Evolutionary conservation across 176 grass and related monocot species (phyloP), one percentile per base, ranked within the genome.

Genomic region (Musa acuminata): DNA sequence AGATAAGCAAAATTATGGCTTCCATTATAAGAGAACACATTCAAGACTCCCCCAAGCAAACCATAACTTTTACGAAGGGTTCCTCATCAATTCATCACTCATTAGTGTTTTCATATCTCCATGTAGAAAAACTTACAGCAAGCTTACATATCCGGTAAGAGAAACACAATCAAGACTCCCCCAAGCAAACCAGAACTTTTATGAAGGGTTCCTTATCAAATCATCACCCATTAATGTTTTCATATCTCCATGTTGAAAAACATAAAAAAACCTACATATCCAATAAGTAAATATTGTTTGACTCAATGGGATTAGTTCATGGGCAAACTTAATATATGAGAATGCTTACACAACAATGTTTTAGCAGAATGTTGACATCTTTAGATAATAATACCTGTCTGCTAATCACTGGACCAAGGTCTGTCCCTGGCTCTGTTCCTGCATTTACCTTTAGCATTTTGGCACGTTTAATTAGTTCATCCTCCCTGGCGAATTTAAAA

Each of bases 361-460:
- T 8, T 8, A 59, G 14, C 55, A 59, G 55, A 59, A 20, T 20
- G 55, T 59, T 59, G 17, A n/a, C 13, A 19, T 59, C 55, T 59
- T n/a, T n/a, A 53, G 3, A 53, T 17, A 59, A 75, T n/a, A 49
- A 78, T 73, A 97, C 94, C 90, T 98, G 87, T 79, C 72, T 89
- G 75, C 90, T 90, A 26, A 98, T 98, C 64, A 98, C 94, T 48
- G 94, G 94, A 80, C 94, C 94, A 85, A 98, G 88, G 75, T 98
- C 94, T 52, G 90, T 70, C 51, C 83, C 94, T 65, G 74, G 82
- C 72, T 79, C 82, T 69, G 71, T 84, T 91, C 94, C 94, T 8
- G 94, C 83, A 84, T 75, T 91, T 81, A 98, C 82, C 68, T 93
- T 80, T 58, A 98, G 90, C 24, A 60, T 62, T 64, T 29, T 80